Conservation (phyloP, 169 alveolate species). For the Plasmodium inui region DNA sequence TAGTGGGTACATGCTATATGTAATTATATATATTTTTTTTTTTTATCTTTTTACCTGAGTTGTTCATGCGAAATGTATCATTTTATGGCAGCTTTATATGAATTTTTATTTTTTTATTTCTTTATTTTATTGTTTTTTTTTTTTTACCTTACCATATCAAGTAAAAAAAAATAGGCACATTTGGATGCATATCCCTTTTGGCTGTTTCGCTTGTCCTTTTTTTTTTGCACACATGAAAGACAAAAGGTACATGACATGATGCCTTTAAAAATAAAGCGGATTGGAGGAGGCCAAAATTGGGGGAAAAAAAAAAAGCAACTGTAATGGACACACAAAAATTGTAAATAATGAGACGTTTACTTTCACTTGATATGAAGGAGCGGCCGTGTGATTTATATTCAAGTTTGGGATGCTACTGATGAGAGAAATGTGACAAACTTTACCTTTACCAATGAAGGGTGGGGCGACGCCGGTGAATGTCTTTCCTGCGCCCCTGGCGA, state of each 20-base stretch:
- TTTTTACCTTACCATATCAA: constrained; percentile 10
- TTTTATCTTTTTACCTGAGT: constrained; percentile 4
- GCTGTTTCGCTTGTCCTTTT: not conserved
- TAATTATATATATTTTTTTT: not conserved
- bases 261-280: not conserved
- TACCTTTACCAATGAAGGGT: not conserved
- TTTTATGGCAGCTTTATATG: not conserved
- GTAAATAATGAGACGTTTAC: not conserved
- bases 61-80: constrained; percentile 15
- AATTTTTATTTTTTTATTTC: not conserved
- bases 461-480: not conserved
- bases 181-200: not conserved
- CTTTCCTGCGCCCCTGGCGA: not conserved
- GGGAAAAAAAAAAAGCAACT: not conserved
- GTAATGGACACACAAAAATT: not conserved
- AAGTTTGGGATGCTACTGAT: not conserved
- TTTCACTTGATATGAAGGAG: not conserved
- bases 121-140: constrained; percentile 7
- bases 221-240: constrained; percentile 73
- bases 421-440: not conserved
- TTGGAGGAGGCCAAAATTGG: not conserved
- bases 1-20: not conserved
- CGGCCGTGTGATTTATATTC: not conserved
- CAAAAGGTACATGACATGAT: not conserved
- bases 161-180: not conserved